These are phyloP conservation scores for Xylariaceae sp. DNA, from an alignment of 2,329 filamentous ascomycete species.

Conservation along the genomic window DNA sequence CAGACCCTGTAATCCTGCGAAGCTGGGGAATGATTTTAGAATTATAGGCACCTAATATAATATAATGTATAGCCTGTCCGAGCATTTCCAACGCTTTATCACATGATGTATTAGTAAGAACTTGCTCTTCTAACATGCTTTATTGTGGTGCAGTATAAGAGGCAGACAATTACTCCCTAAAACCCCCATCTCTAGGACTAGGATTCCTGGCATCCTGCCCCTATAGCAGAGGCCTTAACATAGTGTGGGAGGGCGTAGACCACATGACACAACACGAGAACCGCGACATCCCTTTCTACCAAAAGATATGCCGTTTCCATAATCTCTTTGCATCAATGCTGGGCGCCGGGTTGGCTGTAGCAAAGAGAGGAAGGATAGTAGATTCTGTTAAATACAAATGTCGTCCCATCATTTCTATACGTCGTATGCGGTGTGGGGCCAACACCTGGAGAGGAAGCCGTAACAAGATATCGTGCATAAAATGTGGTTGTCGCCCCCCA, in stretches of 20 bases:
- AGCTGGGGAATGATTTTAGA: too few species aligned
- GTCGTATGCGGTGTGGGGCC: conserved; percentile 5
- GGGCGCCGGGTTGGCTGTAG: conserved; percentile 3
- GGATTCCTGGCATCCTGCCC: conserved; percentile 13
- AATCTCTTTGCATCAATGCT: conserved; percentile 8
- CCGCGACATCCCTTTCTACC: conserved; percentile 12
- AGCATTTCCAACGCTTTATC: neutral
- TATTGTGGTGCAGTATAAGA: conserved; percentile 10
- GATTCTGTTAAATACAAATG: conserved; percentile 22
- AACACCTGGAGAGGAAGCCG: conserved; percentile 2
- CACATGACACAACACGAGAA: conserved; percentile 11
- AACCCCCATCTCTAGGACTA: conserved; percentile 9
- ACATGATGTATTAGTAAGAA: neutral
- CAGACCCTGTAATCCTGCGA: too few species aligned
- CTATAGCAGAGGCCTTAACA: conserved; percentile 18
- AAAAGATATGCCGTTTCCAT: conserved; percentile 8
- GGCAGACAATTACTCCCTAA: conserved; percentile 7
- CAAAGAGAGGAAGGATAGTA: conserved; percentile 12
- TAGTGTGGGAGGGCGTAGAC: conserved; percentile 11
- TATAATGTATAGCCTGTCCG: neutral
- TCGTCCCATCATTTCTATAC: conserved; percentile 24
- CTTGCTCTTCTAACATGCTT: conserved; percentile 18
- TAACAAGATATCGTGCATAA: conserved; percentile 16
- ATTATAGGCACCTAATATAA: too few species aligned
- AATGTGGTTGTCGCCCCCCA: conserved; percentile 5